Conservation (phyloP, 2,329 filamentous ascomycete species). For the Trichoderma sp. region DNA sequence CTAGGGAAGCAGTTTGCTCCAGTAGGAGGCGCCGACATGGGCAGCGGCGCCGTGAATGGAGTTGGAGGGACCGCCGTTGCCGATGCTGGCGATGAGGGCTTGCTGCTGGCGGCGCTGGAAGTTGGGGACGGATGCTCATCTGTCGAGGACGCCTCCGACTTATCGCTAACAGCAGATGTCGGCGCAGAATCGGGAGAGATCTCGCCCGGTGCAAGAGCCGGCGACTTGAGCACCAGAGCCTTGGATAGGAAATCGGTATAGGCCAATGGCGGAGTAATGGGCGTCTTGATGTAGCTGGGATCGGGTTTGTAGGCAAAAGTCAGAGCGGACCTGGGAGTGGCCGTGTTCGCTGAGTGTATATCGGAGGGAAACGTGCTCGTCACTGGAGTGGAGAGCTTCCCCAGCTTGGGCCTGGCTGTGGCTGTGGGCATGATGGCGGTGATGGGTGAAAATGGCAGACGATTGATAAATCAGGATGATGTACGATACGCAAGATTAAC, state of each 20-base stretch:
- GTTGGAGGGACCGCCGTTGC: constrained; percentile 44
- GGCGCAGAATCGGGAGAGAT: constrained; percentile 49
- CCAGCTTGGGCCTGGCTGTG: constrained; percentile 55
- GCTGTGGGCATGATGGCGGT: constrained; percentile 45
- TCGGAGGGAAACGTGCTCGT: constrained; percentile 61
- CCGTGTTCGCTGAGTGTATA: constrained; percentile 59
- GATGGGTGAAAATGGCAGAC: constrained; percentile 16
- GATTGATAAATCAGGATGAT: background rate
- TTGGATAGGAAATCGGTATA: constrained; percentile 88
- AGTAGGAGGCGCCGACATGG: constrained; percentile 61
- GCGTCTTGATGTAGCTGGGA: constrained; percentile 69
- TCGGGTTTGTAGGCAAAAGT: constrained; percentile 40
- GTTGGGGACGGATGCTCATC: constrained; percentile 50
- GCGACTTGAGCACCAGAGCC: constrained; percentile 71
- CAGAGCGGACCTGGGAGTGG: constrained; percentile 61
- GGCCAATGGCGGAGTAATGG: constrained; percentile 83
- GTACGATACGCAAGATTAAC: background rate
- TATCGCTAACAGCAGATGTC: constrained; percentile 55
- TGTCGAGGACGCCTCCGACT: constrained; percentile 56
- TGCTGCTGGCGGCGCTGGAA: constrained; percentile 32
- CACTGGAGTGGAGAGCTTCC: constrained; percentile 60
- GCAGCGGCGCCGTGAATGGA: constrained; percentile 48
- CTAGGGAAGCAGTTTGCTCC: constrained; percentile 60
- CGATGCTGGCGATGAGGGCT: constrained; percentile 35
- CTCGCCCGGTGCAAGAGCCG: constrained; percentile 53